Percentiles rank a stretch among this genome's conserved stretches.
phyloP scores from a whole-genome alignment of 306 rosid genomes.

The Cercis canadensis region DNA sequence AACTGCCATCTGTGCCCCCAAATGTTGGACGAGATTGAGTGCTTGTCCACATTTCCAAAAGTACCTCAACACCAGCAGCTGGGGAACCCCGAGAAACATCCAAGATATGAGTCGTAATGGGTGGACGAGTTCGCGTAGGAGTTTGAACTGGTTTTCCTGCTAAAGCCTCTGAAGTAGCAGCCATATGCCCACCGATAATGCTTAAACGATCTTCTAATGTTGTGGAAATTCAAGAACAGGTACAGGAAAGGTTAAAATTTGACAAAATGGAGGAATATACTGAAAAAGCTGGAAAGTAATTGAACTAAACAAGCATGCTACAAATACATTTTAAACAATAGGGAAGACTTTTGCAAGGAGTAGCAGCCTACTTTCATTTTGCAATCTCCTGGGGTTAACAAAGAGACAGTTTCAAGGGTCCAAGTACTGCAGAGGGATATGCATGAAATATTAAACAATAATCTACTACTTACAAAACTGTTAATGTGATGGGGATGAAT shows the following conservation, averaged over 20 bases:
- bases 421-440: too few relatives aligned
- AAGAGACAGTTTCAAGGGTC: too few relatives aligned
- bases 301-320: too few relatives aligned
- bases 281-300: too few relatives aligned
- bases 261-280: too few relatives aligned
- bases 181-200: slow-evolving; percentile 70
- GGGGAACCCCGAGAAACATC: slow-evolving; percentile 85
- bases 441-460: too few relatives aligned
- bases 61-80: slow-evolving; percentile 70
- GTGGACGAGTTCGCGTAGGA: slow-evolving; percentile 76
- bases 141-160: slow-evolving; percentile 44
- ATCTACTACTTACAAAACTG: too few relatives aligned
- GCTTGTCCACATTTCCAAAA: slow-evolving; percentile 75
- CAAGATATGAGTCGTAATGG: slow-evolving; percentile 92
- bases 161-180: slow-evolving; percentile 50
- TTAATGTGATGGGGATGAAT: too few relatives aligned
- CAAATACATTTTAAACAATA: too few relatives aligned
- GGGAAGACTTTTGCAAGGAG: too few relatives aligned
- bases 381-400: too few relatives aligned
- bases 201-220: slow-evolving; percentile 76
- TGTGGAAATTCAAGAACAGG: slow-evolving; percentile 28
- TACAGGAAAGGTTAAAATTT: background rate
- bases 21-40: slow-evolving; percentile 59
- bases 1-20: slow-evolving; percentile 48
- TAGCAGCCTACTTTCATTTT: too few relatives aligned